Evolutionary conservation across 169 alveolate species (phyloP).

Genomic region (Perkinsus chesapeaki): DNA sequence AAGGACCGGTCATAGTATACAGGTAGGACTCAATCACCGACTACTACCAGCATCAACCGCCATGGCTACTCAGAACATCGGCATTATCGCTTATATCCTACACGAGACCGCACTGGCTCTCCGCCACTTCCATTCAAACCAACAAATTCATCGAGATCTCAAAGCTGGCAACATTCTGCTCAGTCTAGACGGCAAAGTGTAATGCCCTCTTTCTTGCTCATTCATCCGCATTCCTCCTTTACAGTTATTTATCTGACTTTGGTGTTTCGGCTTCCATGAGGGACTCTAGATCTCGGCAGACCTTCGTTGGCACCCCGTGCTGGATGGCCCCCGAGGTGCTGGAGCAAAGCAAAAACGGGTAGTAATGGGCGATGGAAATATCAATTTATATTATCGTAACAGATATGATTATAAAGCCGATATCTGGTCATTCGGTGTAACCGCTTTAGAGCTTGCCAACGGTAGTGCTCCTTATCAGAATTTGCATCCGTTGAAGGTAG

Average conservation of each 20-base stretch:
- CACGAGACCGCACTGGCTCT: constrained; percentile 54
- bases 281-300: constrained; percentile 41
- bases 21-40: not conserved
- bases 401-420: constrained; percentile 50
- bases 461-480: constrained; percentile 56
- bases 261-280: constrained; percentile 60
- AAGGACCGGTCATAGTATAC: not conserved
- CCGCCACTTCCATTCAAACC: constrained; percentile 51
- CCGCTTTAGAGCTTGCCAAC: constrained; percentile 53
- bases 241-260: constrained; percentile 51
- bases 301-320: constrained; percentile 60
- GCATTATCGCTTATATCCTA: constrained; percentile 50
- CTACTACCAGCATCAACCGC: not conserved
- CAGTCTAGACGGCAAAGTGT: constrained; percentile 53
- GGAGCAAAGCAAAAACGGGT: constrained; percentile 14
- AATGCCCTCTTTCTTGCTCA: not conserved
- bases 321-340: constrained; percentile 69
- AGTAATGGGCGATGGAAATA: not conserved
- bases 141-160: constrained; percentile 70
- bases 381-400: not conserved
- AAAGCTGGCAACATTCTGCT: constrained; percentile 75
- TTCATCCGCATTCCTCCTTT: not conserved
- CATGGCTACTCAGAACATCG: constrained; percentile 9
- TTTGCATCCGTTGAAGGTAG: constrained; percentile 23
- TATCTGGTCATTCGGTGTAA: constrained; percentile 59